Conservation (phyloP, 2,329 filamentous ascomycete species). For the Colletotrichum karsti region DNA sequence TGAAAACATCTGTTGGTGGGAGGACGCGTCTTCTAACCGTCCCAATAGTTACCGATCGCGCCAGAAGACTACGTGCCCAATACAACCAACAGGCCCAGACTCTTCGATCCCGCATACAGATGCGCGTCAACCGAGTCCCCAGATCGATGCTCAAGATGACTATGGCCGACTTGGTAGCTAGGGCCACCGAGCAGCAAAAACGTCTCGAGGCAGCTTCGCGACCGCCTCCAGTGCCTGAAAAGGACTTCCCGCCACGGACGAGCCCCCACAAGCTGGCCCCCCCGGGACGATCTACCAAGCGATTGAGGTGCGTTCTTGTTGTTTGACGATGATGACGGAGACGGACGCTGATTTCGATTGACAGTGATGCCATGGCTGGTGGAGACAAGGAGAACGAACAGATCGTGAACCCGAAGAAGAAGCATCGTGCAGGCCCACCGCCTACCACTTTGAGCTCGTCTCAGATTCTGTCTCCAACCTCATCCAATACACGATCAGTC, state of each 20-base stretch:
- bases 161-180: slow-evolving; percentile 79
- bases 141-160: slow-evolving; percentile 78
- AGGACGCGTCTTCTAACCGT: slow-evolving; percentile 28
- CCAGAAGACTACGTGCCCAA: slow-evolving; percentile 86
- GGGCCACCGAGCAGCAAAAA: slow-evolving; percentile 54
- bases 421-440: slow-evolving; percentile 53
- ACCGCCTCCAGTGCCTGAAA: slow-evolving; percentile 59
- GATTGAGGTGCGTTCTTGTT: slow-evolving; percentile 53
- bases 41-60: slow-evolving; percentile 80
- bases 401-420: slow-evolving; percentile 77
- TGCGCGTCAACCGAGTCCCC: slow-evolving; percentile 93
- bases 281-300: slow-evolving; percentile 49
- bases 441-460: slow-evolving; percentile 52
- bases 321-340: not conserved
- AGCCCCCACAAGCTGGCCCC: slow-evolving; percentile 45
- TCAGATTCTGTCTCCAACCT: slow-evolving; percentile 82
- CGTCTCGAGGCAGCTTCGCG: slow-evolving; percentile 37
- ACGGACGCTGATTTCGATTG: slow-evolving; percentile 32
- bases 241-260: slow-evolving; percentile 50
- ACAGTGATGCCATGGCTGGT: slow-evolving; percentile 69
- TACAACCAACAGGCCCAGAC: slow-evolving; percentile 90
- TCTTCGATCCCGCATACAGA: slow-evolving; percentile 85
- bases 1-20: not conserved
- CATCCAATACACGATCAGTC: slow-evolving; percentile 78
- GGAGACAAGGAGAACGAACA: slow-evolving; percentile 80